These are phyloP conservation scores for Komagataella pastoris DNA, from an alignment of 805 yeast species.

Conservation along the genomic window DNA sequence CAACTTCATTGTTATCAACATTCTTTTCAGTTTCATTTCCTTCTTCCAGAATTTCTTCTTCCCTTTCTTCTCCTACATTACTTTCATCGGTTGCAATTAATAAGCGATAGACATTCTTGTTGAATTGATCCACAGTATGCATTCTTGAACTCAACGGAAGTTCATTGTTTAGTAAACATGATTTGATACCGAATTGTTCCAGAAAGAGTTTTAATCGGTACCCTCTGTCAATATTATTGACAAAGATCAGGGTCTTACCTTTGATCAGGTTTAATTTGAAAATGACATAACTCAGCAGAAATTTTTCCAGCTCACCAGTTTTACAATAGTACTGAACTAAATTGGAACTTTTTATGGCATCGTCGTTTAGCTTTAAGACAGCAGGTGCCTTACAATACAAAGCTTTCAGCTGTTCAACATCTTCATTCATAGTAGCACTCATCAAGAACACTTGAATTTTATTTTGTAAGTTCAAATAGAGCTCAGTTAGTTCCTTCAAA, in stretches of 20 bases:
- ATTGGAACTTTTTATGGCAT: slow-evolving; percentile 36
- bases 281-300: slow-evolving; percentile 79
- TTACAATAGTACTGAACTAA: slow-evolving; percentile 79
- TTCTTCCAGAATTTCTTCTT: slow-evolving; percentile 20
- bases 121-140: slow-evolving; percentile 92
- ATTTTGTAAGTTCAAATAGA: slow-evolving; percentile 53
- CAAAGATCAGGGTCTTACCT: slow-evolving; percentile 86
- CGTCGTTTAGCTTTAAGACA: slow-evolving; percentile 60
- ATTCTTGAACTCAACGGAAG: slow-evolving; percentile 85
- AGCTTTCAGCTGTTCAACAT: slow-evolving; percentile 60
- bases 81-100: slow-evolving; percentile 94
- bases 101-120: slow-evolving; percentile 74
- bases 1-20: slow-evolving; percentile 27
- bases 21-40: slow-evolving; percentile 35
- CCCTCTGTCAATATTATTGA: slow-evolving; percentile 90
- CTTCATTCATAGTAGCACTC: slow-evolving; percentile 93
- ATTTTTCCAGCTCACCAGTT: slow-evolving; percentile 83
- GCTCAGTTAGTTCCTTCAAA: slow-evolving; percentile 44
- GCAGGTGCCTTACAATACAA: slow-evolving; percentile 80
- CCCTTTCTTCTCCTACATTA: slow-evolving; percentile 38
- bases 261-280: slow-evolving; percentile 78
- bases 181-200: slow-evolving; percentile 87
- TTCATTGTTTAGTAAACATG: slow-evolving; percentile 85
- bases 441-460: slow-evolving; percentile 80
- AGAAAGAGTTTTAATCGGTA: slow-evolving; percentile 81